These are phyloP conservation scores for Hortiboletus campestris DNA, from an alignment of 768 basidiomycete genomes.

Conservation along the genomic window DNA sequence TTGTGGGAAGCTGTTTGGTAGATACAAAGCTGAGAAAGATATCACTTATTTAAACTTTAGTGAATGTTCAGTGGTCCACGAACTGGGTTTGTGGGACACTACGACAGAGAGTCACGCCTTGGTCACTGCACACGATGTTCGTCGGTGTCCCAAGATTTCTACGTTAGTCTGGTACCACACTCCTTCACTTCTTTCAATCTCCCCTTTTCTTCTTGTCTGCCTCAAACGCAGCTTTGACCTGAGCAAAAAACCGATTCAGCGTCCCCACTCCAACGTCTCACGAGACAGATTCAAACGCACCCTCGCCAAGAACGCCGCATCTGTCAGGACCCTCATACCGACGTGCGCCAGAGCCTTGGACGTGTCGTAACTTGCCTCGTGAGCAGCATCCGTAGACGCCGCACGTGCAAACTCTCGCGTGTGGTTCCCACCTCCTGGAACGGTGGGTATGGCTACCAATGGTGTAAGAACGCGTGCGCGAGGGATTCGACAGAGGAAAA, in stretches of 20 bases:
- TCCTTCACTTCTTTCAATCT: background rate
- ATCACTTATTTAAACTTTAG: too few relatives aligned
- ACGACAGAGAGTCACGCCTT: too few relatives aligned
- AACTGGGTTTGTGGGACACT: too few relatives aligned
- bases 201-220: slow-evolving; percentile 33
- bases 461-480: background rate
- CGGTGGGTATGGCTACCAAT: slow-evolving; percentile 65
- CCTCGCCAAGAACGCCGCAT: slow-evolving; percentile 55
- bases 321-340: slow-evolving; percentile 64
- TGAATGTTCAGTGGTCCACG: too few relatives aligned
- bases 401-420: slow-evolving; percentile 61
- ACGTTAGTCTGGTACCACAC: background rate
- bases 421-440: slow-evolving; percentile 73
- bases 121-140: too few relatives aligned
- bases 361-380: slow-evolving; percentile 61
- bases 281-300: too few relatives aligned
- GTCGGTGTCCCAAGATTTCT: too few relatives aligned
- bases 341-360: slow-evolving; percentile 68
- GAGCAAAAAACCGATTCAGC: background rate
- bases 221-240: slow-evolving; percentile 50
- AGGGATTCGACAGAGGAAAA: background rate
- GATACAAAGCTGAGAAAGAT: too few relatives aligned
- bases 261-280: background rate
- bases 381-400: slow-evolving; percentile 58
- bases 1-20: too few relatives aligned